Evolutionary conservation across 2,329 filamentous ascomycete species (phyloP).

Genomic region (Phialemoniopsis sp.): DNA sequence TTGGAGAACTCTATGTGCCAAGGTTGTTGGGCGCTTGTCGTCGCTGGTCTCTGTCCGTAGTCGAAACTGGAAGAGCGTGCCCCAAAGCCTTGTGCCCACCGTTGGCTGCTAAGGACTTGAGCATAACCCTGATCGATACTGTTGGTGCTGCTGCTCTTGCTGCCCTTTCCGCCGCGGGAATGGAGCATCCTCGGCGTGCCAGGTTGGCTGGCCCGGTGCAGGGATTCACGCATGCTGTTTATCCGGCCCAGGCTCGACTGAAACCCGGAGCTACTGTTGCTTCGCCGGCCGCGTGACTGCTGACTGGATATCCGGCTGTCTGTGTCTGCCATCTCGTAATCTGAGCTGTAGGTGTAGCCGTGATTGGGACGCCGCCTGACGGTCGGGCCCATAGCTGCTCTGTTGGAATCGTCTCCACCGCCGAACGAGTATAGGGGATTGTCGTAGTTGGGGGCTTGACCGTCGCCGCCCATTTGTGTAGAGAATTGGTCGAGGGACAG

Average conservation of each 20-base stretch:
- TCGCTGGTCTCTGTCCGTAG: constrained; percentile 45
- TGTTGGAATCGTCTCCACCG: constrained; percentile 10
- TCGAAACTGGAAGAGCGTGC: constrained; percentile 72
- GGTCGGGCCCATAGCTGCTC: constrained; percentile 8
- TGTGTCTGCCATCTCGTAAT: constrained; percentile 53
- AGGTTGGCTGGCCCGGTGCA: constrained; percentile 27
- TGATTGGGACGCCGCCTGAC: constrained; percentile 26
- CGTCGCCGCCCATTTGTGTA: constrained; percentile 34
- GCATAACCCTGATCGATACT: constrained; percentile 63
- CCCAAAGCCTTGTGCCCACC: constrained; percentile 48
- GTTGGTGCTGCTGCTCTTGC: constrained; percentile 60
- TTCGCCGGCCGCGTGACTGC: constrained; percentile 59
- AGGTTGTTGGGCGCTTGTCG: constrained; percentile 18
- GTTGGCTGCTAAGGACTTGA: constrained; percentile 53
- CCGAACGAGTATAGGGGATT: constrained; percentile 28
- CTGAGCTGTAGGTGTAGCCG: constrained; percentile 57
- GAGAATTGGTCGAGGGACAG: constrained; percentile 85
- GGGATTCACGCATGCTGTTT: constrained; percentile 55
- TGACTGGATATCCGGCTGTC: constrained; percentile 48
- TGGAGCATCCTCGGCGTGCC: constrained; percentile 41
- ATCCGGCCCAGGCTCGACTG: constrained; percentile 55
- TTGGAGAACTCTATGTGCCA: constrained; percentile 47
- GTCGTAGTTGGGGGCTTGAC: constrained; percentile 24
- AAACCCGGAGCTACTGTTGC: constrained; percentile 77
- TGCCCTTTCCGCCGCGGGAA: constrained; percentile 56